Evolutionary conservation across 1,284 basidiomycete genomes (phyloP), one percentile per base, ranked within the genome.

Genomic region (Cutaneotrichosporon cavernicola): DNA sequence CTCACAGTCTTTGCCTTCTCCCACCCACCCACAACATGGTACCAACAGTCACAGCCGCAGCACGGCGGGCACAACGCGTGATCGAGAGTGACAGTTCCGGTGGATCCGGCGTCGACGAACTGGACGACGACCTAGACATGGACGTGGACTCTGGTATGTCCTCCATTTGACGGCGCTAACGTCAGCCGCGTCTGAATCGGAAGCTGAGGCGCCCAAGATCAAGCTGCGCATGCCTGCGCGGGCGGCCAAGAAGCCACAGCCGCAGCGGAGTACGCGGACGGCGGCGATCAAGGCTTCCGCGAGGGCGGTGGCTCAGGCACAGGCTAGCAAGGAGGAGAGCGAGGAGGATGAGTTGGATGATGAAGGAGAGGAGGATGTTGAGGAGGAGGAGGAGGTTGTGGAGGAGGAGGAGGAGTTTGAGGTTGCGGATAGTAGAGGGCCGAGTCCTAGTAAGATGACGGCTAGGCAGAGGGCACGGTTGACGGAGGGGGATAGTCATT

Each of bases 381-480:
- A 63, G 7, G 64, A 55, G 18, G 63, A 16, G 11, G 56, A 52
- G 16, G 53, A 32, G 4, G 43, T 32, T 4, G 56, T 30, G 31
- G 56, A 52, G 38, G 40, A 32, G 53, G 56, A 56, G n/a, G 63
- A 38, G 22, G 58, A 56, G 36, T 47, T 16, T 13, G 58, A 60
- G 18, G 61, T 18, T 11, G 63, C 61, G 1, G 69, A 70, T 30
- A 62, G 22, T 16, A 58, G 62, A 31, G 65, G 65, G 49, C 40
- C 62, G 2, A 69, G 66, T 16, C 74, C 74, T 3, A 62, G 58
- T 18, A 76, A 76, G 56, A 56, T 76, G 65, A 76, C 74, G 22
- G 74, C 74, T n/a, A 56, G 74, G 40, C 74, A 76, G 63, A 56
- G 74, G 21, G 70, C 72, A 5, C 69, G 63, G 63, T 64, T 65